Percentiles rank a stretch among this genome's conserved stretches.
Evolutionary conservation across 2,329 filamentous ascomycete genomes (phyloP).

Genomic region (Zymoseptoria ardabiliae): DNA sequence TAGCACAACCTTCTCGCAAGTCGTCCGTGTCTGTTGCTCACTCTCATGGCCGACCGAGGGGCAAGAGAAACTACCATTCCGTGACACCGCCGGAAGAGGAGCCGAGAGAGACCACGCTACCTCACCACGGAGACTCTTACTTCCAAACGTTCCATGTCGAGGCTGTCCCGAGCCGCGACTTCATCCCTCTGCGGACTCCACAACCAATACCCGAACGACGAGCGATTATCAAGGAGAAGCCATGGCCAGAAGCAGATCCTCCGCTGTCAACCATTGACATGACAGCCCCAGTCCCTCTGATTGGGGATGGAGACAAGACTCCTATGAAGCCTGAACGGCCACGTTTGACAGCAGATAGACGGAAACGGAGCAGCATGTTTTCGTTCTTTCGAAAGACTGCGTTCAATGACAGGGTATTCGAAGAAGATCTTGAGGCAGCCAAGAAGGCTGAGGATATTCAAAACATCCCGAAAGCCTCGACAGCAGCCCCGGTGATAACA

Average conservation of each 20-base stretch:
- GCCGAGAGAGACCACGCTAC: conserved; percentile 4
- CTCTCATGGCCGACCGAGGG: not conserved
- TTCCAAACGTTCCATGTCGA: conserved; percentile 17
- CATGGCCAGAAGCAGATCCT: not conserved
- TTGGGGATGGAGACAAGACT: conserved; percentile 1
- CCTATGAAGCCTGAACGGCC: not conserved
- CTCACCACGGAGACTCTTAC: conserved; percentile 17
- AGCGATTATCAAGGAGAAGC: not conserved
- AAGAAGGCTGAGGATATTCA: not conserved
- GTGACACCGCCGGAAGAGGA: conserved; percentile 20
- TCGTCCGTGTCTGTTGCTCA: not conserved
- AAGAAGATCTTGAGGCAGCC: not conserved
- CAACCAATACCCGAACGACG: not conserved
- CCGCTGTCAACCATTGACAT: not conserved
- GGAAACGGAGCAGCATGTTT: conserved; percentile 16
- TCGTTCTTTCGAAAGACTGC: conserved; percentile 13
- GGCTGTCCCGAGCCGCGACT: conserved; percentile 14
- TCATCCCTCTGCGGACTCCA: conserved; percentile 7
- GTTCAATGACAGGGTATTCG: conserved; percentile 6
- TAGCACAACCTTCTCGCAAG: conserved; percentile 1
- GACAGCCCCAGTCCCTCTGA: not conserved
- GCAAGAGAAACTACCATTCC: conserved; percentile 14
- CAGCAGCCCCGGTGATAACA: not conserved
- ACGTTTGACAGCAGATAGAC: conserved; percentile 1
- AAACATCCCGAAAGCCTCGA: not conserved